Percentiles rank a stretch among this genome's conserved stretches.
Evolutionary conservation across 2,329 filamentous ascomycete species (phyloP).

Genomic region (Apiospora kogelbergensis): DNA sequence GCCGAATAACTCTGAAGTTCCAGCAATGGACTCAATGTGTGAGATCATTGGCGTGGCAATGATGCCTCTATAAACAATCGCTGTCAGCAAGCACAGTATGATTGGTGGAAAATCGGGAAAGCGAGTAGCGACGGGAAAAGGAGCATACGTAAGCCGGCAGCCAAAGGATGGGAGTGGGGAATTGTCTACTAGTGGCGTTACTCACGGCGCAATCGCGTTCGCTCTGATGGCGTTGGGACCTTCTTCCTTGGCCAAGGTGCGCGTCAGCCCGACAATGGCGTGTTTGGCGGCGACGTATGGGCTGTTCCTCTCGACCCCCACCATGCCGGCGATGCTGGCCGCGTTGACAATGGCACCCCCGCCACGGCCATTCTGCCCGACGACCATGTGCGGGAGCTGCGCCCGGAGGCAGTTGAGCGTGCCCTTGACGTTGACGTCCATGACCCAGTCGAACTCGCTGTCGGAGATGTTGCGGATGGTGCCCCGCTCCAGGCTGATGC

Average conservation of each 20-base stretch:
- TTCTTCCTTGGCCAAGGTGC: conserved; percentile 16
- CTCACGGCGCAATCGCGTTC: no score
- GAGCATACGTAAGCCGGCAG: no score
- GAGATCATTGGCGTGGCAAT: not conserved
- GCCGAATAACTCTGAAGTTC: conserved; percentile 6
- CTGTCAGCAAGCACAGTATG: not conserved
- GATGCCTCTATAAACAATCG: not conserved
- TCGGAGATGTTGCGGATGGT: conserved; percentile 11
- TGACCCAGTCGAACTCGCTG: conserved; percentile 14
- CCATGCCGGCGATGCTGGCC: conserved; percentile 37
- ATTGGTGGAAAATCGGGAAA: not conserved
- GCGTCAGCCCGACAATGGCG: conserved; percentile 16
- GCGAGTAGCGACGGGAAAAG: not conserved
- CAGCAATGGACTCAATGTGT: not conserved
- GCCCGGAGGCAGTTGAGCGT: conserved; percentile 16
- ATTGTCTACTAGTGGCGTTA: no score
- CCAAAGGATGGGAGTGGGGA: no score
- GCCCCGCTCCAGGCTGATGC: conserved; percentile 9
- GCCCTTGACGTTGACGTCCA: conserved; percentile 17
- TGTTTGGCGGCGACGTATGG: conserved; percentile 21
- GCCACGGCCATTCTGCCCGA: conserved; percentile 5
- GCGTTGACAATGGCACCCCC: conserved; percentile 44
- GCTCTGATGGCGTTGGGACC: not conserved
- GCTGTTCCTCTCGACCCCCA: conserved; percentile 25
- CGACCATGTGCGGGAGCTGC: conserved; percentile 14